Evolutionary conservation across 371 early-diverging fungal genomes (phyloP), one percentile per base, ranked within the genome.

Genomic region (Apophysomyces elegans): DNA sequence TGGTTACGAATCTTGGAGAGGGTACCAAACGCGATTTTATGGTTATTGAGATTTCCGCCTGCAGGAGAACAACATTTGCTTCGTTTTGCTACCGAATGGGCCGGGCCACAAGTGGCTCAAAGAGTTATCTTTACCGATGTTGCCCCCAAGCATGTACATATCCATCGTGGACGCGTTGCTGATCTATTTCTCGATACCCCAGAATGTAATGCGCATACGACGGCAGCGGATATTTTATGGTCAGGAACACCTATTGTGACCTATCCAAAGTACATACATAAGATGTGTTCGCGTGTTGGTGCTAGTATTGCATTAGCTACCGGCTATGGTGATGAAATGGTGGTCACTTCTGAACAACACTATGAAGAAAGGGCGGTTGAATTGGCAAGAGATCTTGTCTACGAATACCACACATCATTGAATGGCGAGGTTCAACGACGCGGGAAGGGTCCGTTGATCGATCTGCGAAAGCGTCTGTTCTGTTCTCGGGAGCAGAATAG

Each of bases 151-250:
- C 91, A 95, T 63, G 72, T 93, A n/a, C 97, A 96, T 69, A 93
- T 96, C 58, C 91, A 93, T 69, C 93, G 97, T 41, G 95, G 96
- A n/a, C 90, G 96, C 11, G 87, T 95, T 4, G 96, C 95, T 0
- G 97, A 96, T 71, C 64, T 95, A 56, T 95, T 96, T 68, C 76
- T 96, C 58, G 97, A 96, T 77, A 95, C 95, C 7, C 93, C 95
- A 16, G 95, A 95, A 77, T 96, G 96, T 72, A 96, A 96, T 69
- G 97, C 95, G 0, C 97, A 96, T 67, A 96, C 97, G 3, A 96
- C 97, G 1, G 96, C 96, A 0, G 93, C 93, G 2, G 97, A 96
- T 78, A 95, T 95, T 54, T 74, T 96, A 45, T 96, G 96, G 95
- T 91, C 91, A 39, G 97, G 96, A 11, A 96, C 96, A 7, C 97